A percentile compares a stretch with the other conserved stretches of the same genome.
Evolutionary conservation across 352 stramenopile genomes (phyloP).

Genomic region (Nothophytophthora sp.): DNA sequence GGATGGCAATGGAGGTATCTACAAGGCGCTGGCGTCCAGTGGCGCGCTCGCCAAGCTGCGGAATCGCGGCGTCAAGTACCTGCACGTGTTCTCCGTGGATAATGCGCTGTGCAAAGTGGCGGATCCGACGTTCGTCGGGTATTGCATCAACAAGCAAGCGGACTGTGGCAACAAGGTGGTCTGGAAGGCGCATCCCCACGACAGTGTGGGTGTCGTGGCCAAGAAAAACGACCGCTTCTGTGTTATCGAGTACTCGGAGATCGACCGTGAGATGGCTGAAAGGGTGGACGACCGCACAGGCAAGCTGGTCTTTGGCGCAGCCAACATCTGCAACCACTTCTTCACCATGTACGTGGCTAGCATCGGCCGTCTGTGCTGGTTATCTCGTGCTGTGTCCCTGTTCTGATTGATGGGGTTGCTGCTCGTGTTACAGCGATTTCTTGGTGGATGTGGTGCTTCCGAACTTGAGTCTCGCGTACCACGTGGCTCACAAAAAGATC

Average conservation of each 20-base stretch:
- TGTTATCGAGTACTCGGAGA: constrained; percentile 98
- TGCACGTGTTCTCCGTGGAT: constrained; percentile 98
- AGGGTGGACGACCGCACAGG: constrained; percentile 64
- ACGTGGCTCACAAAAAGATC: constrained; percentile 99
- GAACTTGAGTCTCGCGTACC: constrained; percentile 87
- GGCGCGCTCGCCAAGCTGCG: constrained; percentile 90
- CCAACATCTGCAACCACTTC: constrained; percentile 99
- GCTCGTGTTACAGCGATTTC: constrained; percentile 44
- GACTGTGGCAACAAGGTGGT: constrained; percentile 98
- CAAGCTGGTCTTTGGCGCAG: constrained; percentile 93
- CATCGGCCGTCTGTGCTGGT: background rate
- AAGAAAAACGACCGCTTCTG: constrained; percentile 82
- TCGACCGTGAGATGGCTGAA: constrained; percentile 78
- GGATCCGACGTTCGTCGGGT: constrained; percentile 97
- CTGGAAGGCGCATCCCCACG: constrained; percentile 92
- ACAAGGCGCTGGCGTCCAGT: constrained; percentile 91
- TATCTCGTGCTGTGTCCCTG: too few relatives aligned
- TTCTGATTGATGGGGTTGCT: too few relatives aligned
- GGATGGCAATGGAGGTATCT: constrained; percentile 98
- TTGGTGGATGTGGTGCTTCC: constrained; percentile 89
- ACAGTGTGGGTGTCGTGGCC: constrained; percentile 94
- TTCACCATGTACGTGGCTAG: constrained; percentile 85
- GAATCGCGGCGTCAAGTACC: constrained; percentile 86
- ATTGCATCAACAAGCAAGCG: constrained; percentile 92
- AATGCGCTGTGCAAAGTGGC: constrained; percentile 97